Conservation (phyloP, 352 stramenopile species). For the Pythium phragmiticola region DNA sequence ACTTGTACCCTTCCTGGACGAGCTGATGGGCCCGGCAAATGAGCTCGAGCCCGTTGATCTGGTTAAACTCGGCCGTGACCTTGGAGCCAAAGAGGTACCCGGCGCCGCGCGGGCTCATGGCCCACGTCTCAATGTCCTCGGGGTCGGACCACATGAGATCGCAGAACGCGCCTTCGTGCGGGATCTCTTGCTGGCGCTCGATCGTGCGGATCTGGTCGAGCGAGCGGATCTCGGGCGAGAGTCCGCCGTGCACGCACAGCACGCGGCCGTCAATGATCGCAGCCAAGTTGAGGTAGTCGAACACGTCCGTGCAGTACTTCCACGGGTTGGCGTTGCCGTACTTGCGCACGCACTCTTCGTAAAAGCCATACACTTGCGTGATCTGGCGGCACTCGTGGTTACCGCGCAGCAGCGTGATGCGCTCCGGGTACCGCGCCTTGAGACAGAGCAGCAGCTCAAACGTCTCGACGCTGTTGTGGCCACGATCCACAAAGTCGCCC, state of each 20-base stretch:
- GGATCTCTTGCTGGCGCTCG: constrained; percentile 94
- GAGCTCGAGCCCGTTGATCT: constrained; percentile 92
- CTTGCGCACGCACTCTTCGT: constrained; percentile 98
- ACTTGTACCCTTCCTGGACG: constrained; percentile 92
- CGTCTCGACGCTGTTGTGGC: constrained; percentile 96
- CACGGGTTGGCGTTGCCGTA: constrained; percentile 91
- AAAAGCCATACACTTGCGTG: constrained; percentile 97
- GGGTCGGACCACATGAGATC: constrained; percentile 98
- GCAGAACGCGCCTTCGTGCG: constrained; percentile 98
- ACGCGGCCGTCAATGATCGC: constrained; percentile 94
- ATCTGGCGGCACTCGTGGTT: constrained; percentile 98
- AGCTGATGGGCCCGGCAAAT: constrained; percentile 94
- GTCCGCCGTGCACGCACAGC: constrained; percentile 86
- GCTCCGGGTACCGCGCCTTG: constrained; percentile 94
- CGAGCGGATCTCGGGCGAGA: constrained; percentile 88
- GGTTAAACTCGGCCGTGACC: constrained; percentile 92
- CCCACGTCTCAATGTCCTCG: constrained; percentile 93
- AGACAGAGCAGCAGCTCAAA: constrained; percentile 92
- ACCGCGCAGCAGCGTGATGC: constrained; percentile 88
- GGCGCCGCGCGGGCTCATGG: constrained; percentile 92
- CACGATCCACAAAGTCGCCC: constrained; percentile 97
- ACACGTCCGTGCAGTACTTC: constrained; percentile 87
- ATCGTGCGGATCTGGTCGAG: constrained; percentile 93
- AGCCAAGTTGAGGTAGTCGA: constrained; percentile 96
- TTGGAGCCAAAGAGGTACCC: constrained; percentile 93